Evolutionary conservation across 352 stramenopile genomes (phyloP).

Genomic region (Plasmopara halstedii): DNA sequence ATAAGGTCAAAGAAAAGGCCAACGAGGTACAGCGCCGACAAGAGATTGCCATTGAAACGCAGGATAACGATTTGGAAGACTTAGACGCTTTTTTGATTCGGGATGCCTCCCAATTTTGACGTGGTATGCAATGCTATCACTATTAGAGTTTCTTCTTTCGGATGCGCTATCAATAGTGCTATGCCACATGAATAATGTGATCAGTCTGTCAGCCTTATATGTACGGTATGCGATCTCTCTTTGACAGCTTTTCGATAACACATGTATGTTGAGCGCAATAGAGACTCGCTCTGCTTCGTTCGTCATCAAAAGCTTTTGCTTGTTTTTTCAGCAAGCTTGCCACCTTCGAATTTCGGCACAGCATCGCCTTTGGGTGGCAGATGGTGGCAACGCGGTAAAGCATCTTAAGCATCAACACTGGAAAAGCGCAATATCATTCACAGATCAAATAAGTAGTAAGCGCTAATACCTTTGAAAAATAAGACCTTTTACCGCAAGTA

Average conservation of each 20-base stretch:
- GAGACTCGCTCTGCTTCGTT: not conserved
- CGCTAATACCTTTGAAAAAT: too few species aligned
- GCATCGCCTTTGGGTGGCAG: not conserved
- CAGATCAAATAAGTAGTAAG: not conserved
- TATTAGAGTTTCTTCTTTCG: too few species aligned
- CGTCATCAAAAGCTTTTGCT: not conserved
- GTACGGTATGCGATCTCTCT: not conserved
- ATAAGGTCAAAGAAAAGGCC: conserved; percentile 17
- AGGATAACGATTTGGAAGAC: conserved; percentile 37
- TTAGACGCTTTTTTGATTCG: conserved; percentile 55
- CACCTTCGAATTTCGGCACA: not conserved
- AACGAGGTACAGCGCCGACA: conserved; percentile 25
- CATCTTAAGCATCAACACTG: conserved; percentile 16
- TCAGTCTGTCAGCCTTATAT: conserved; percentile 5
- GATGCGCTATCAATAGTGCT: not conserved
- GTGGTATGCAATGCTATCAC: too few species aligned
- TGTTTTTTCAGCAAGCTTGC: not conserved
- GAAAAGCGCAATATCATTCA: not conserved
- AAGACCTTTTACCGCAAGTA: too few species aligned
- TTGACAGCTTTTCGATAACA: not conserved
- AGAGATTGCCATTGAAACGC: conserved; percentile 38
- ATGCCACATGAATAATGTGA: not conserved
- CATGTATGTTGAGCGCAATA: not conserved
- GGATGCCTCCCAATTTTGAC: conserved; percentile 47
- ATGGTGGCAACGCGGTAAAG: conserved; percentile 14